Conservation (phyloP, 352 stramenopile genomes). For the Phytophthora pini region DNA sequence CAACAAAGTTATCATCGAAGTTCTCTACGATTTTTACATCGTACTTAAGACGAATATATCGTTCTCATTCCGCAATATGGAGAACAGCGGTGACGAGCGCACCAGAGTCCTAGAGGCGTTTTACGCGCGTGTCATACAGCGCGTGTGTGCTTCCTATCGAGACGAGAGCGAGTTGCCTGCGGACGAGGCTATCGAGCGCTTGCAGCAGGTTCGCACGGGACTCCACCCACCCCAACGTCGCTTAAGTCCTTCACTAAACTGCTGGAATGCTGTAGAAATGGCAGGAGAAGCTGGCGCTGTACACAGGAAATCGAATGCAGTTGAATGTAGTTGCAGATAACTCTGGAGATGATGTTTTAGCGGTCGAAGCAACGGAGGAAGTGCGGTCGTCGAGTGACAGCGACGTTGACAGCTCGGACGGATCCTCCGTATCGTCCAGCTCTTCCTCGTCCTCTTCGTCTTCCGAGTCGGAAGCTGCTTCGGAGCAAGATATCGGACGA, state of each 20-base stretch:
- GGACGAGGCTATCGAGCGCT: conserved; percentile 15
- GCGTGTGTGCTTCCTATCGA: conserved; percentile 56
- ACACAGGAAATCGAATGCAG: conserved; percentile 30
- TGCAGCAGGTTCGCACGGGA: conserved; percentile 38
- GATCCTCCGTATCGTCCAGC: conserved; percentile 14
- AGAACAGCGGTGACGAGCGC: conserved; percentile 3
- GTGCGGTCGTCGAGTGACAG: conserved; percentile 1
- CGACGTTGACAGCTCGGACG: conserved; percentile 11
- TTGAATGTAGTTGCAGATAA: conserved; percentile 1
- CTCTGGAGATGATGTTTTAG: conserved; percentile 2
- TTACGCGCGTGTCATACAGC: conserved; percentile 66
- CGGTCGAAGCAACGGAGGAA: neutral
- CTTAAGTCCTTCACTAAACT: neutral
- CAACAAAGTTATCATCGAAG: too few relatives aligned
- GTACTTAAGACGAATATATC: conserved; percentile 21
- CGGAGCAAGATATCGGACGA: conserved; percentile 14
- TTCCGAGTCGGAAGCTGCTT: conserved; percentile 3
- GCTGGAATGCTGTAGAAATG: conserved; percentile 40
- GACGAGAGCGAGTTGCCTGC: conserved; percentile 30
- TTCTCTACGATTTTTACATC: neutral
- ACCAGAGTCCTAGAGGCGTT: conserved; percentile 50
- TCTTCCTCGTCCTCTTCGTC: conserved; percentile 13
- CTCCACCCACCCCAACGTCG: neutral
- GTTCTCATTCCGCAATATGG: neutral
- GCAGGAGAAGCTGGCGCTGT: conserved; percentile 43